Base-by-base conservation (phyloP, 2,329 filamentous ascomycete species). In the Pseudogymnoascus sp. region DNA sequence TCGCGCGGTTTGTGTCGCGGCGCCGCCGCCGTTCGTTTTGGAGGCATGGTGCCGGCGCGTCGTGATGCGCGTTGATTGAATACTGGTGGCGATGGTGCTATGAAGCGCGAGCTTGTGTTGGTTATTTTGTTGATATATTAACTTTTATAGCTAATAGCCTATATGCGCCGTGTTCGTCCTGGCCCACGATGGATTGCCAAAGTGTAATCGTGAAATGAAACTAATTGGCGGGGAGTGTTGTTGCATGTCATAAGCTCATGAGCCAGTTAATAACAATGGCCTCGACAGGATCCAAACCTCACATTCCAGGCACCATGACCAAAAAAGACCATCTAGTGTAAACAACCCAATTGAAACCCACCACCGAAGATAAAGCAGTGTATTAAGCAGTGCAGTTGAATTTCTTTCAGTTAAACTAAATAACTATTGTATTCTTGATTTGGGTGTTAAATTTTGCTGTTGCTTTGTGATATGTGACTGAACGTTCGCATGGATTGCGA, bases 1-100 rank as follows among this genome's bases (percentile, higher is more conserved):
- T 80, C 75, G 31, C 67, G 69, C 31, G 66, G 65, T 62, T 70
- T 71, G 61, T 71, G 69, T 65, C 68, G 68, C 18, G 63, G 63
- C 61, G 62, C 61, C 12, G 67, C 62, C 59, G 63, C 64, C 35
- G 58, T 31, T 5, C 58, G 35, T 28, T 60, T 60, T 40, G 35
- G 58, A n/a, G 58, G 58, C 58, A 60, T 60, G 12, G 18, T 41
- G 33, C 25, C 18, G 58, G 58, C 38, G 58, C 35, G 58, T 41
- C 35, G 35, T 38, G 58, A 41, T 41, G 58, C 58, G 58, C 38
- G 33, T 25, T 40, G 58, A 12, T 60, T 60, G 5, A 33, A 55
- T 55, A 9, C 38, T 16, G 35, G 58, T 12, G 35, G n/a, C 35
- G 35, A 25, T 38, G 33, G 14, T 38, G 58, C 25, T 60, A 33